Evolutionary conservation across 345 rosid genomes (phyloP).

Genomic region (Aurinia saxatilis): DNA sequence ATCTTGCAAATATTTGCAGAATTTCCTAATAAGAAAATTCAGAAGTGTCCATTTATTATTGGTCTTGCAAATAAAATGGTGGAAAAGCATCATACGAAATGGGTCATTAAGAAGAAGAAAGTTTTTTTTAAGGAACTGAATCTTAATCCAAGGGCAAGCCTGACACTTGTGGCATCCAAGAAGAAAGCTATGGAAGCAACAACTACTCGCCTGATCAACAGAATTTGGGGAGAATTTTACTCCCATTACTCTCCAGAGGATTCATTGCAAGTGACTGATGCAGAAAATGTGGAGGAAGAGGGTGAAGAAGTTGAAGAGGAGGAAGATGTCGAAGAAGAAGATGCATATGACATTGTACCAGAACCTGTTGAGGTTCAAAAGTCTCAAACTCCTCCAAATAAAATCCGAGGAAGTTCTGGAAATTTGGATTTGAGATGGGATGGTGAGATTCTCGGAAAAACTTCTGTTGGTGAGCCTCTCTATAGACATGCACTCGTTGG

Average conservation of each 20-base stretch:
- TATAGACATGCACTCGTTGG: conserved; percentile 42
- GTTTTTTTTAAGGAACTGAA: too few species aligned
- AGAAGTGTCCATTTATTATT: conserved; percentile 51
- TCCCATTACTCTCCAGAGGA: too few species aligned
- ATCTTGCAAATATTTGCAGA: conserved; percentile 63
- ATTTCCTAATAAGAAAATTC: conserved; percentile 40
- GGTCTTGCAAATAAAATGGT: too few species aligned
- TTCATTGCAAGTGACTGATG: not conserved
- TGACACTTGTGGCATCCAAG: too few species aligned
- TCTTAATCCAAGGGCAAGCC: too few species aligned
- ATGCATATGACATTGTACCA: conserved; percentile 26
- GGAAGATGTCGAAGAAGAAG: conserved; percentile 39
- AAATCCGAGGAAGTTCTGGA: conserved; percentile 17
- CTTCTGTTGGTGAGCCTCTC: conserved; percentile 38
- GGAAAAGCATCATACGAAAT: too few species aligned
- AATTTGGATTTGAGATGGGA: conserved; percentile 47
- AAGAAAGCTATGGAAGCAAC: too few species aligned
- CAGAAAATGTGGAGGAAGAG: conserved; percentile 36
- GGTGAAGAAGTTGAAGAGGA: conserved; percentile 30
- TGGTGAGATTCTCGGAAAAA: conserved; percentile 35
- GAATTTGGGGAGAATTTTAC: too few species aligned
- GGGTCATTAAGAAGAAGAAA: too few species aligned
- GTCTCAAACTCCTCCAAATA: conserved; percentile 24
- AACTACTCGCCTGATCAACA: too few species aligned
- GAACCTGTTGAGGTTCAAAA: conserved; percentile 25